Evolutionary conservation across 371 early-diverging fungal species (phyloP), one percentile per base, ranked within the genome.

Genomic region (Blakeslea trispora): DNA sequence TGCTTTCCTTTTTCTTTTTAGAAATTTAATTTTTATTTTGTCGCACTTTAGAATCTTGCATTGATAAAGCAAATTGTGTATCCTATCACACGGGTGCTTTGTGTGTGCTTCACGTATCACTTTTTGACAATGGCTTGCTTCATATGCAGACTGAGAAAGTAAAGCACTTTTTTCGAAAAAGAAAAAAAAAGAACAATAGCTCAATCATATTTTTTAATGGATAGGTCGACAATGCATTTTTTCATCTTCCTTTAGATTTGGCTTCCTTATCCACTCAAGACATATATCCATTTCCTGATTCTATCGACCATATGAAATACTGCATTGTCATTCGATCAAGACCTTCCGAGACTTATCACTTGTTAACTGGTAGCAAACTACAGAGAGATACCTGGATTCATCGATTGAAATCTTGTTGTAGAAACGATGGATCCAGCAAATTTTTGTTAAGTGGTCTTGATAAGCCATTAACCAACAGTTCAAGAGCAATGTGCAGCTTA

Each of bases 361-460:
- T 85, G 31, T 64, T 79, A 15, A 77, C 81, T 0, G 57, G 62
- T 22, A 72, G 68, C 5, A 78, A 75, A 18, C 55, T 72, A 22
- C 79, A 85, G 34, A 67, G 79, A 41, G 81, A 84, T 53, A 46
- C 53, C 28, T 86, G 86, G 86, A 57, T 84, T 2, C 63, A 68
- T 13, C 69, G 68, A 21, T 70, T 86, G 15, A 83, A 84, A 47
- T 59, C 50, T 0, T 64, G 56, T 53, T 78, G 69, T 46, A 66
- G 66, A 43, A 69, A 59, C 23, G 71, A 66, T 24, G 50, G 66
- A 62, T 9, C 61, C 10, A 3, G 17, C 8, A 19, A 45, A 15
- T 37, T 45, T 17, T 45, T 44, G 17, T 13, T 37, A 10, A 14
- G 37, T 37, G 37, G 14, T 37, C 3, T 37, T 37, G 14, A 37